A percentile compares a stretch with the other conserved stretches of the same genome.
Evolutionary conservation across 331 rosid genomes (phyloP).

Genomic region (Malus hybrid): DNA sequence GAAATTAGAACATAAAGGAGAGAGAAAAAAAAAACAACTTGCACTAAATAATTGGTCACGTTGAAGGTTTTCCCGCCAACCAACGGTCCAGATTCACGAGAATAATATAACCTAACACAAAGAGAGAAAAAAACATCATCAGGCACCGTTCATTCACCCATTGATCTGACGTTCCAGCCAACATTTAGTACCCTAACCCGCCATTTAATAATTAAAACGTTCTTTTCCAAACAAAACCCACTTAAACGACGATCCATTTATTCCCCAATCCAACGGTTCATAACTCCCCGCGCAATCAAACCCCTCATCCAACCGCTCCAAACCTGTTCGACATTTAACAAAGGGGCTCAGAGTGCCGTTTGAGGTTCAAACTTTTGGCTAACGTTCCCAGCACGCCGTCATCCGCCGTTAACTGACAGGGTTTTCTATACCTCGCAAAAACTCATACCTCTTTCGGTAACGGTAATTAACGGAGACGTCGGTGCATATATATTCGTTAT

Average conservation of each 20-base stretch:
- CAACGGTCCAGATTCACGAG: constrained; percentile 1
- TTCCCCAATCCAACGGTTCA: constrained; percentile 39
- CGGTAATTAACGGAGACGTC: constrained; percentile 82
- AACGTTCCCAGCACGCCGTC: constrained; percentile 25
- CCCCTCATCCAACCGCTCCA: neutral
- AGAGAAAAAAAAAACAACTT: neutral
- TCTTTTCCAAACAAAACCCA: constrained; percentile 14
- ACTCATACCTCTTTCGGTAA: constrained; percentile 12
- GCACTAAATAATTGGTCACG: neutral
- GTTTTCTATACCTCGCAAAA: constrained; percentile 8
- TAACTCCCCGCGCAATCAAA: constrained; percentile 19
- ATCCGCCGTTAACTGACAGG: constrained; percentile 37
- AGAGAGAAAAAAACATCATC: neutral
- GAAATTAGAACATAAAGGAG: neutral
- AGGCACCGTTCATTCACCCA: neutral
- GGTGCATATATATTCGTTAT: constrained; percentile 55
- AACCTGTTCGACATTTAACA: constrained; percentile 43
- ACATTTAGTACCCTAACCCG: constrained; percentile 1
- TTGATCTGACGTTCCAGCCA: constrained; percentile 15
- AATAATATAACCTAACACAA: neutral
- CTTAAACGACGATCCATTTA: neutral
- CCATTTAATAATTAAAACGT: constrained; percentile 17
- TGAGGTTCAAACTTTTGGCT: constrained; percentile 63
- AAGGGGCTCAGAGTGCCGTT: constrained; percentile 44
- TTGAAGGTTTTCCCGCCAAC: neutral